Base-by-base conservation (phyloP, 495 filamentous ascomycete species). In the Xylaria intraflava region DNA sequence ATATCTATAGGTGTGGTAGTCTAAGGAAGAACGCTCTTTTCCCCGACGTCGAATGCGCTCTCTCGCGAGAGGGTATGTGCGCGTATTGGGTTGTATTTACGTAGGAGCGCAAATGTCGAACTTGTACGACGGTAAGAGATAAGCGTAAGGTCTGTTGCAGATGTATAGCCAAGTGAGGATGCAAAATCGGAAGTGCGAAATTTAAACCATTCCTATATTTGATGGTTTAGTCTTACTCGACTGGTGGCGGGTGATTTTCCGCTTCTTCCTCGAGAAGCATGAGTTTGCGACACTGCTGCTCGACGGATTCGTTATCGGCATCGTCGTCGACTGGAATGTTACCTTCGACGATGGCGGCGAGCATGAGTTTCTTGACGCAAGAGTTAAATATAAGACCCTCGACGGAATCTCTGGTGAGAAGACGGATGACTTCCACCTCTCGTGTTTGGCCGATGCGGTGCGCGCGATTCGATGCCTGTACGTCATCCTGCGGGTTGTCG, bases 401-500 rank as follows among this genome's bases (percentile, higher is more conserved):
- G 44, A 98, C 87, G 0, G 92, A 95, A 50, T 79, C 84, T 46
- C 78, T 79, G 2, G 86, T 90, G 50, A 98, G 85, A 6, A 98
- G 76, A 40, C 88, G 78, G 30, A 78, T 63, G 45, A 98, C 84
- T 62, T 97, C 93, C 2, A 98, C 93, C 16, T 90, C 86, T 23
- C 87, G 72, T 8, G 78, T 90, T 67, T 98, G 93, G 1, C 93
- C 94, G 10, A 98, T 88, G 3, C 93, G 83, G 71, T 98, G 93
- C 1, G 93, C 93, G 17, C 93, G 87, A 64, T 98, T 96, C 70
- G 96, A 91, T 0, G 93, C 93, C 67, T 98, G 93, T 1, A 93
- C 79, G 63, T 98, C 93, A 51, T 96, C 90, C 66, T 98, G 93
- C 0, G 93, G 93, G 60, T 98, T 98, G 69, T 97, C 96, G 26